Conservation (phyloP, 2,329 filamentous ascomycete genomes). For the Botryotinia convoluta region DNA sequence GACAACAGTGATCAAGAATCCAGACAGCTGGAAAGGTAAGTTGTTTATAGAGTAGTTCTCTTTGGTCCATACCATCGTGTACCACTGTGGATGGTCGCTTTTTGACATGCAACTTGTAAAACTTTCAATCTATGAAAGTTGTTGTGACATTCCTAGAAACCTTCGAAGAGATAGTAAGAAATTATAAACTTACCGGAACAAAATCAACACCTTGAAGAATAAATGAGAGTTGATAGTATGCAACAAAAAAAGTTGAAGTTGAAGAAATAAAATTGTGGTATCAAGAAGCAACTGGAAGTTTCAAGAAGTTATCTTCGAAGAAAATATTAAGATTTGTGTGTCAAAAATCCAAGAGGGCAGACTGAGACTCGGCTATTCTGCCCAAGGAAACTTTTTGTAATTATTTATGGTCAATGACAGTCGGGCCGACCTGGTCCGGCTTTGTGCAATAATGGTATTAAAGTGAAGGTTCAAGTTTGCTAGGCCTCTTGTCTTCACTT, state of each 20-base stretch:
- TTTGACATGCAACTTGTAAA: no score
- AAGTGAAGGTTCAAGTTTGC: background rate
- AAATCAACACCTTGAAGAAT: background rate
- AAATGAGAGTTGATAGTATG: background rate
- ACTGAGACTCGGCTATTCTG: background rate
- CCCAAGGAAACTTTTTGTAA: background rate
- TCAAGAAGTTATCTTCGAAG: background rate
- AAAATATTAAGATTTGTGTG: background rate
- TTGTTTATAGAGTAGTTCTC: background rate
- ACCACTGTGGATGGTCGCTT: background rate
- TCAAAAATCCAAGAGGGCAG: background rate
- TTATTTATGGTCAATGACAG: background rate
- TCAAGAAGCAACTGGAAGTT: background rate
- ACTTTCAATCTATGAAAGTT: no score
- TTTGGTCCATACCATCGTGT: background rate
- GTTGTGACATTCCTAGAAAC: background rate
- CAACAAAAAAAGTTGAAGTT: background rate
- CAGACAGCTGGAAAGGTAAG: background rate
- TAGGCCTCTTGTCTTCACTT: background rate
- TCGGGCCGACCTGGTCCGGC: background rate
- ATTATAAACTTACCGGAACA: background rate
- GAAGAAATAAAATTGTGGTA: no score
- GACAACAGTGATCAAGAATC: background rate
- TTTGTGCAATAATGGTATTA: background rate
- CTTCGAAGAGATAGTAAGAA: no score